Evolutionary conservation across 2,329 filamentous ascomycete genomes (phyloP).

Genomic region (Dothideomycetidae sp.): DNA sequence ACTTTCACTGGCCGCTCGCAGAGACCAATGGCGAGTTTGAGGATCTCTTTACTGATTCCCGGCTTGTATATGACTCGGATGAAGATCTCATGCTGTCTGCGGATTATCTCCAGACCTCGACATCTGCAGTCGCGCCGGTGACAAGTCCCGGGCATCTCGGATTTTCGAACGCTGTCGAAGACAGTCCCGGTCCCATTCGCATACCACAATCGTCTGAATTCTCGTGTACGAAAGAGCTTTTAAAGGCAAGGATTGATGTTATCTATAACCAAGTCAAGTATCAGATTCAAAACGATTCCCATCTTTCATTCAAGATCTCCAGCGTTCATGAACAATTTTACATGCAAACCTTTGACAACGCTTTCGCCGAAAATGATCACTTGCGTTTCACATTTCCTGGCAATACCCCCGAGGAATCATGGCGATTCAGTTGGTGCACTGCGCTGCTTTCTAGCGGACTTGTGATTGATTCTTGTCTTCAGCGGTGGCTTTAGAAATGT

Average conservation of each 20-base stretch:
- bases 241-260: neutral
- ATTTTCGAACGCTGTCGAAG: no score
- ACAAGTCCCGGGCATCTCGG: no score
- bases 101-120: no score
- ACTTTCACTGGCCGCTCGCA: no score
- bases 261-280: neutral
- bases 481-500: slow-evolving; percentile 42
- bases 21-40: no score
- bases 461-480: slow-evolving; percentile 10
- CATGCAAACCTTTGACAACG: neutral
- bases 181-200: no score
- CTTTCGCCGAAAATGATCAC: slow-evolving; percentile 6
- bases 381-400: slow-evolving; percentile 35
- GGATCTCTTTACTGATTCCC: no score
- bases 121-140: no score
- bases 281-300: neutral
- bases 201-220: no score
- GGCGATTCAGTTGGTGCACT: slow-evolving; percentile 37
- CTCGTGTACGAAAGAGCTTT: no score
- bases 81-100: no score
- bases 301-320: neutral
- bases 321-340: neutral
- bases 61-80: no score
- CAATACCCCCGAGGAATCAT: slow-evolving; percentile 40
- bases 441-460: neutral